Evolutionary conservation across 2,329 filamentous ascomycete species (phyloP).

Genomic region (Cryphonectria japonica): DNA sequence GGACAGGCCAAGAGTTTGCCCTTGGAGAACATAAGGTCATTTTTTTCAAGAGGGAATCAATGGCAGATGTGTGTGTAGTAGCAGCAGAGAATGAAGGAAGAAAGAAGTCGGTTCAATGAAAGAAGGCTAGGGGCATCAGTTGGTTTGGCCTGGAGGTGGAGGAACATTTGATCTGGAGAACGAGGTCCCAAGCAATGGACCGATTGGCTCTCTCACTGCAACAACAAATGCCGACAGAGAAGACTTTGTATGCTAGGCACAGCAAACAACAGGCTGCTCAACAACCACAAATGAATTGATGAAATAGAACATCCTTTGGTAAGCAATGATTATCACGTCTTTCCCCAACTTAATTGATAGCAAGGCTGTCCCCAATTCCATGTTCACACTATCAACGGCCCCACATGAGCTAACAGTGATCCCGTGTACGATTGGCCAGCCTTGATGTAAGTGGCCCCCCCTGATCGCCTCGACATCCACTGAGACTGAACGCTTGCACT

Average conservation of each 20-base stretch:
- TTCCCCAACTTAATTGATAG: background rate
- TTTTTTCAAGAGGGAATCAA: background rate
- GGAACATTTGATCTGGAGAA: background rate
- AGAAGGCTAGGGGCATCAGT: background rate
- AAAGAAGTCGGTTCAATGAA: background rate
- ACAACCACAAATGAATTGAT: background rate
- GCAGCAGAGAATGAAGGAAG: background rate
- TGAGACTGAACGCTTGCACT: background rate
- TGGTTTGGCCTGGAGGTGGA: background rate
- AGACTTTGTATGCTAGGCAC: too few species aligned
- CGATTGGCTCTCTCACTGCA: background rate
- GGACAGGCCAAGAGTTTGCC: background rate
- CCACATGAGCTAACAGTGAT: background rate
- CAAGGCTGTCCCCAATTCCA: slow-evolving; percentile 13
- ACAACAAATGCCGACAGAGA: background rate
- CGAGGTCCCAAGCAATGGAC: background rate
- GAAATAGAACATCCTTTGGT: background rate
- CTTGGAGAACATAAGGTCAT: background rate
- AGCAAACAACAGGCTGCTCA: too few species aligned
- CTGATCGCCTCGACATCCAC: background rate
- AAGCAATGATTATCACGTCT: background rate
- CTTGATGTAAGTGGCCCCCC: slow-evolving; percentile 14
- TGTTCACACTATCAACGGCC: background rate
- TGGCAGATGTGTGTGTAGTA: background rate
- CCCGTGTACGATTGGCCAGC: slow-evolving; percentile 14